Evolutionary conservation across 208 protist genomes (phyloP), one percentile per base, ranked within the genome.

Genomic region (Jaenimonas drosophilae): DNA sequence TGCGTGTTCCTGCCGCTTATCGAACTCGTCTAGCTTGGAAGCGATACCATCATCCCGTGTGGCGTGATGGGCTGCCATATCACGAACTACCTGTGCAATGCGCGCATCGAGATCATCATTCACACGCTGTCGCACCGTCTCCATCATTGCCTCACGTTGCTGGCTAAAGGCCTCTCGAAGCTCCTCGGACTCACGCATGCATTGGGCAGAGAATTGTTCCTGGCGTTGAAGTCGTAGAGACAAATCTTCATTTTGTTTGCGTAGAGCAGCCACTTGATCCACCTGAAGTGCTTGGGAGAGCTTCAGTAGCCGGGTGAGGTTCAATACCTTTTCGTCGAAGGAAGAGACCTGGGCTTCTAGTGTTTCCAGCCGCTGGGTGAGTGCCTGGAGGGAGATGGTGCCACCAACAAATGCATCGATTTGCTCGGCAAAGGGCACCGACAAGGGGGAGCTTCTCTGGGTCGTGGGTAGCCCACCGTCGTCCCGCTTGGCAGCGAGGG

Each of bases 261-360:
- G 68, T 51, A 91, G 63, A 28, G 77, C 75, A 38, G 36, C 41
- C 42, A 85, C 73, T 40, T 76, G 71, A 42, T 91, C 77, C 31
- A 76, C 77, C 24, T 79, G 72, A 14, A 88, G 60, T 25, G 48
- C 58, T 37, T 88, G 78, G 19, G 78, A 73, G 26, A 91, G 64
- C 51, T 91, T 83, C 33, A 91, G 59, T 32, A 91, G 60, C 2
- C 69, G 76, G 2, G 76, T 88, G 45, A 91, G 61, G 58, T 88
- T 91, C 27, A 81, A 31, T 40, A 91, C 55, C 58, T 88, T 87
- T 37, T 83, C 75, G 38, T 91, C 83, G 34, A 78, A 76, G 17
- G 70, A 52, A 30, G 64, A 49, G 28, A 76, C 63, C 25, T 61
- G 60, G 16, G 48, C 43, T 12, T 58, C 68, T 21, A 88, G 61